Percentiles rank a stretch among this genome's conserved stretches.
phyloP scores from a whole-genome alignment of 2,329 filamentous ascomycete species.

The Ophiostoma himal-ulmi region DNA sequence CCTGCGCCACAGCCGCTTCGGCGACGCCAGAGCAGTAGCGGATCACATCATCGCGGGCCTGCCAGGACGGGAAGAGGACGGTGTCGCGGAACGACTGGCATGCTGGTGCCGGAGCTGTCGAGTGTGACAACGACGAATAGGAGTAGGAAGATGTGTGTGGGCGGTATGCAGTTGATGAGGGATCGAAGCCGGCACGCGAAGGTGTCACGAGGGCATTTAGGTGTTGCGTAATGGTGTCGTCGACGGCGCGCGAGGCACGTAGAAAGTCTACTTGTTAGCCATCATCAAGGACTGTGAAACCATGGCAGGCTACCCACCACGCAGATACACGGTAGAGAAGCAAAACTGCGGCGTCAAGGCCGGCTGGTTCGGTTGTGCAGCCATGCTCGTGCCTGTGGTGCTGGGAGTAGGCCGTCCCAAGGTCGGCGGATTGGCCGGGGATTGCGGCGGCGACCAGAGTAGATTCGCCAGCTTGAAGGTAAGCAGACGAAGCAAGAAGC shows the following conservation, averaged over 20 bases:
- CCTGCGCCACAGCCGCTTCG: constrained; percentile 42
- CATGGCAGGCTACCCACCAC: constrained; percentile 47
- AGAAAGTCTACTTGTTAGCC: constrained; percentile 66
- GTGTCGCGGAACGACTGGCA: constrained; percentile 69
- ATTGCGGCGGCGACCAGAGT: constrained; percentile 22
- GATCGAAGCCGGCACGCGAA: constrained; percentile 66
- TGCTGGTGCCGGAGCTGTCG: constrained; percentile 53
- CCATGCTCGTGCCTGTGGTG: constrained; percentile 25
- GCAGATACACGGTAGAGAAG: constrained; percentile 62
- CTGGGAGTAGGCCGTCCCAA: background rate
- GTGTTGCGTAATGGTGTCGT: constrained; percentile 90
- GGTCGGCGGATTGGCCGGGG: constrained; percentile 13
- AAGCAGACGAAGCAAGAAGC: background rate
- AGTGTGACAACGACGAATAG: constrained; percentile 49
- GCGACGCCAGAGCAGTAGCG: constrained; percentile 87
- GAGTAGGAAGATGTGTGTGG: constrained; percentile 45
- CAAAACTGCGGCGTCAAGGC: constrained; percentile 68
- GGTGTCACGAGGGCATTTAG: constrained; percentile 85
- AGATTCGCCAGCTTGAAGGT: constrained; percentile 22
- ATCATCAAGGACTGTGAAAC: too few species aligned
- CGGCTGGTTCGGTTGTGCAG: constrained; percentile 35
- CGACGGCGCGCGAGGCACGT: constrained; percentile 77
- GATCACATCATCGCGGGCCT: constrained; percentile 72
- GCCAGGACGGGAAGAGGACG: constrained; percentile 85
- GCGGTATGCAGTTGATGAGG: constrained; percentile 65